Percentiles rank a stretch among this genome's conserved stretches.
Evolutionary conservation across 2,329 filamentous ascomycete genomes (phyloP).

Genomic region (Mycocentrospora acerina): DNA sequence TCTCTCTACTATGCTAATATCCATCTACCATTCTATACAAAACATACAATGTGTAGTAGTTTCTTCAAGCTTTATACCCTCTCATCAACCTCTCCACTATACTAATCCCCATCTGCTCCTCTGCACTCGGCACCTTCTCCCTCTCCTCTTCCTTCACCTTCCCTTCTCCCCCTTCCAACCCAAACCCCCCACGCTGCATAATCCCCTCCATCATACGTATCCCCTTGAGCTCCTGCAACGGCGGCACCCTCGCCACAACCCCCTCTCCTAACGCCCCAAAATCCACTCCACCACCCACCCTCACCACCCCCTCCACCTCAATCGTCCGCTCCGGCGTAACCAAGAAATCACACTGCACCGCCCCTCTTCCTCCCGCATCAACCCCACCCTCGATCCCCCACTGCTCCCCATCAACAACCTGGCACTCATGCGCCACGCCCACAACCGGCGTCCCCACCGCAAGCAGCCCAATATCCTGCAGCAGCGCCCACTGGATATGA

Average conservation of each 20-base stretch:
- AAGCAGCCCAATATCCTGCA: slow-evolving; percentile 39
- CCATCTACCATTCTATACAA: too few species aligned
- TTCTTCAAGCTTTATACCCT: slow-evolving; percentile 2
- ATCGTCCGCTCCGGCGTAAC: slow-evolving; percentile 40
- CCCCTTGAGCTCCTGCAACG: slow-evolving; percentile 38
- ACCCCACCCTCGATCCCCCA: slow-evolving; percentile 21
- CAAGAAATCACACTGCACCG: slow-evolving; percentile 47
- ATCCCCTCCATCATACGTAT: slow-evolving; percentile 41
- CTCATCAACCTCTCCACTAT: slow-evolving; percentile 38
- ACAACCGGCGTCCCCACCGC: slow-evolving; percentile 27
- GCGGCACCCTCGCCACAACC: slow-evolving; percentile 43
- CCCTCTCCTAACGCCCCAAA: slow-evolving; percentile 41
- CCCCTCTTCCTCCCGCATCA: slow-evolving; percentile 34
- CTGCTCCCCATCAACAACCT: slow-evolving; percentile 40
- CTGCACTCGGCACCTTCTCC: slow-evolving; percentile 12
- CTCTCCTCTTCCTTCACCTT: slow-evolving; percentile 8
- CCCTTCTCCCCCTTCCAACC: slow-evolving; percentile 2
- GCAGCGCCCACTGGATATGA: slow-evolving; percentile 48
- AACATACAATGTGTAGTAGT: too few species aligned
- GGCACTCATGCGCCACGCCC: slow-evolving; percentile 46
- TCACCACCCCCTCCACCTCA: slow-evolving; percentile 28
- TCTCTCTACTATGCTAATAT: too few species aligned
- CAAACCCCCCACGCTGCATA: slow-evolving; percentile 25
- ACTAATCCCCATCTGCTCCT: slow-evolving; percentile 36
- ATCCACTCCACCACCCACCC: slow-evolving; percentile 42